Base-by-base conservation (phyloP, 306 rosid genomes). In the Cicer judaicum region DNA sequence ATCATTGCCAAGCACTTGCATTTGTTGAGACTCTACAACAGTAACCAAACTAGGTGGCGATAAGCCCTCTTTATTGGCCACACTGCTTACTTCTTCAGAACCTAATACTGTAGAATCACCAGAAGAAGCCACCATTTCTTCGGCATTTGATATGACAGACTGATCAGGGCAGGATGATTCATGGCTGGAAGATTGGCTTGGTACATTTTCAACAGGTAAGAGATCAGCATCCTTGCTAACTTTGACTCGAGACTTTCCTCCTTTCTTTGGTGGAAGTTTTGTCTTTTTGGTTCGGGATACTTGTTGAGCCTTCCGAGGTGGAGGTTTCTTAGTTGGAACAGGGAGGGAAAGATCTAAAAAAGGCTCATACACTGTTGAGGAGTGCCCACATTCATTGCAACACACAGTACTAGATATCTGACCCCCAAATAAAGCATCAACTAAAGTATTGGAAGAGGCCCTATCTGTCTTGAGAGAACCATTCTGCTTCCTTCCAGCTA, bases 291-390 rank as follows among this genome's bases (percentile, higher is more conserved):
- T 73, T 64, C 86, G 89, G 43, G 90, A 55, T 19, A 64, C 79
- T 71, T 75, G 85, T 77, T 79, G 91, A 39, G 83, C 78, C 84
- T 89, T 88, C 75, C 83, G 84, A 61, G 89, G 64, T 52, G 84
- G 89, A 77, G 93, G 81, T 66, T 87, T 92, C 80, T 84, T 95
- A 66, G 93, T 90, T 66, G 99, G 99, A 78, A 95, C 96, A 5
- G 99, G 87, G 60, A 95, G 82, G 49, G 99, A 95, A 47, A 95
- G 91, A 86, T 95, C 98, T 75, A 95, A 76, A 79, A 89, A 92
- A 24, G 99, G 96, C 67, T 95, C 99, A 14, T 90, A 89, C 65
- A 95, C 92, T 10, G 92, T 88, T 63, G 99, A 95, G 71, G 89
- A 86, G 84, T 92, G 89, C 64, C 96, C 92, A 68, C 99, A 95